Evolutionary conservation across 108 stramenopile species (phyloP), one percentile per base, ranked within the genome.

Genomic region (Skeletonema tropicum): DNA sequence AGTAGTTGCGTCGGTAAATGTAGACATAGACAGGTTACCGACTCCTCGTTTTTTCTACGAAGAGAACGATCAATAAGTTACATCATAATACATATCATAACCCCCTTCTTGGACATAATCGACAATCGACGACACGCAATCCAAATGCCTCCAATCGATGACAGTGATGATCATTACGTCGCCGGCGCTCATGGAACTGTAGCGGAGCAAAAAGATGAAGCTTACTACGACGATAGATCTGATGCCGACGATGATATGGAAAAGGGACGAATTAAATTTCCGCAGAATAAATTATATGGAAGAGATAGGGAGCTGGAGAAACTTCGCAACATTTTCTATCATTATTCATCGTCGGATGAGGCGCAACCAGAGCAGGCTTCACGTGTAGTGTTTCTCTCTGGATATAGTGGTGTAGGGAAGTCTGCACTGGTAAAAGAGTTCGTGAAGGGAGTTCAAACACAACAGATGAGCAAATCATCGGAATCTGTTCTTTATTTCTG

Each of bases 181-280:
- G 60, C 60, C n/a, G 60, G 60, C 26, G 21, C 25, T 35, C 60
- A 67, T 41, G 57, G 66, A 5, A 61, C 60, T 0, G 38, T 73
- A 4, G 77, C 46, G 1, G 72, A 73, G 29, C 77, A 79, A 57
- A 62, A 3, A 36, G 71, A 73, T 17, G 77, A 79, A 36, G 33
- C 39, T 15, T 38, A 67, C 36, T 73, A 55, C 33, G 77, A 79
- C 46, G 35, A 66, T 26, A 21, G 77, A 46, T 31, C 64, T 11
- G 79, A 75, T 29, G 79, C 73, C n/a, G 68, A 69, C 25, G 79
- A 80, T 64, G 79, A 80, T 35, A 35, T 68, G 15, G 68, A 39
- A 38, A 80, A 80, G 52, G 79, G 79, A 8, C 70, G 57, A 14
- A 75, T 80, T 48, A 60, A 60, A 3, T 80, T 80, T 33, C 73